Conservation (phyloP, 2,329 filamentous ascomycete genomes). For the Hyphodiscus sp. region DNA sequence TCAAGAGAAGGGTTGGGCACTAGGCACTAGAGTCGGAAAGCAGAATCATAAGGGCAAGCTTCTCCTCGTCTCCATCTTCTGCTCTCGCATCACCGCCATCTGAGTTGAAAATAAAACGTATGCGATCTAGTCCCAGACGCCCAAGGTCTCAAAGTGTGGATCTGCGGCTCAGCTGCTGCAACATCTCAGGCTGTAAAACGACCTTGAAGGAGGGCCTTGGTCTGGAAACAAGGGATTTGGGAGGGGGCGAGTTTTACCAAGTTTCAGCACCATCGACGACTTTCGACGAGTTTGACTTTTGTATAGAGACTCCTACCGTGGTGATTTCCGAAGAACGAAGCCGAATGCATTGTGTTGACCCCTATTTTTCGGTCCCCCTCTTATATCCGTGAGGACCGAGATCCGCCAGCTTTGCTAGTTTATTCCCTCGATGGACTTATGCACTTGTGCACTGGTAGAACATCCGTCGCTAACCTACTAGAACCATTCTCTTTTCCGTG, state of each 20-base stretch:
- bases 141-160: conserved; percentile 13
- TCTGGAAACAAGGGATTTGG: conserved; percentile 1
- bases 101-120: neutral
- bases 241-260: too few relatives aligned
- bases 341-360: neutral
- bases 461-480: neutral
- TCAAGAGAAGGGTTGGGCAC: too few relatives aligned
- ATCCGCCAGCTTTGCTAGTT: neutral
- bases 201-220: neutral
- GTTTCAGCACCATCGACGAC: too few relatives aligned
- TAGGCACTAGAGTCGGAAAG: too few relatives aligned
- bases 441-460: neutral
- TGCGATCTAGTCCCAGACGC: conserved; percentile 16
- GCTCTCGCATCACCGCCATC: neutral
- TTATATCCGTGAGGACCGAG: neutral
- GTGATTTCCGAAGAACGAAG: neutral
- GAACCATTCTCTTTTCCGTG: neutral
- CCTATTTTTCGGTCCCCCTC: neutral
- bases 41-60: too few relatives aligned
- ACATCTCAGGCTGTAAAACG: conserved; percentile 7
- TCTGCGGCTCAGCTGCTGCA: conserved; percentile 16
- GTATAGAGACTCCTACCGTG: neutral
- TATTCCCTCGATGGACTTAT: too few relatives aligned
- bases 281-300: too few relatives aligned
- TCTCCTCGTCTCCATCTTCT: too few relatives aligned